Base-by-base conservation (phyloP, 2,329 filamentous ascomycete genomes). In the Eutypa lata region DNA sequence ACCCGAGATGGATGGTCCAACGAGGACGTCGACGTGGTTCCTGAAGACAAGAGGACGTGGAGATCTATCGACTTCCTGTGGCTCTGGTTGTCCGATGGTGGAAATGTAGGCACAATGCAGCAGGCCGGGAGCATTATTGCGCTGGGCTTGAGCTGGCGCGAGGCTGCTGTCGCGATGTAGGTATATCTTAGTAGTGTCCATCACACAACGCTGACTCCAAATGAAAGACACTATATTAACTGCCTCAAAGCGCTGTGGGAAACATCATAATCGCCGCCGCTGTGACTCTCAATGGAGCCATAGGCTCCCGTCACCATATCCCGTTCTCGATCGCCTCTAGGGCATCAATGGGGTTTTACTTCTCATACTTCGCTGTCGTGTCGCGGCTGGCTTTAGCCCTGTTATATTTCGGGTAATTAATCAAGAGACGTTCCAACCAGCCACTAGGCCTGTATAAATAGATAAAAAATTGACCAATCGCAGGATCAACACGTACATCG, bases 21-120 rank as follows among this genome's bases (percentile, higher is more conserved):
- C 21, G 58, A 50, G 35, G 58, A 60, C 38, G 51, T 59, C 13
- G 58, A 59, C 19, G 56, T 59, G 10, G 54, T 60, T 10, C 14
- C 58, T 14, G 38, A 19, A 31, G 54, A 54, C 2, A 53, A 48
- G 45, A 37, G 56, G 10, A 53, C 50, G 3, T 60, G 58, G 58
- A 55, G 50, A 28, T 48, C 55, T 11, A 51, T 57, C 19, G 59
- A 61, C 50, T 61, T 53, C 37, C 49, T 60, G 18, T 61, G 56
- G 55, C 53, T 61, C 5, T 63, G 58, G 61, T 38, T 63, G 19
- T 54, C 57, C 8, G 60, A 61, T 21, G 59, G 57, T 1, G 59
- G 54, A 44, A 62, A 62, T 31, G 57, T 62, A 21, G 60, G 59
- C 7, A 62, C 59, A 19, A 63, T 63, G 59, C 59, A 59, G 52